A percentile compares a stretch with the other conserved stretches of the same genome.
Conservation (phyloP, 1,139 yeast species). For the Geotrichum carabidarum region DNA sequence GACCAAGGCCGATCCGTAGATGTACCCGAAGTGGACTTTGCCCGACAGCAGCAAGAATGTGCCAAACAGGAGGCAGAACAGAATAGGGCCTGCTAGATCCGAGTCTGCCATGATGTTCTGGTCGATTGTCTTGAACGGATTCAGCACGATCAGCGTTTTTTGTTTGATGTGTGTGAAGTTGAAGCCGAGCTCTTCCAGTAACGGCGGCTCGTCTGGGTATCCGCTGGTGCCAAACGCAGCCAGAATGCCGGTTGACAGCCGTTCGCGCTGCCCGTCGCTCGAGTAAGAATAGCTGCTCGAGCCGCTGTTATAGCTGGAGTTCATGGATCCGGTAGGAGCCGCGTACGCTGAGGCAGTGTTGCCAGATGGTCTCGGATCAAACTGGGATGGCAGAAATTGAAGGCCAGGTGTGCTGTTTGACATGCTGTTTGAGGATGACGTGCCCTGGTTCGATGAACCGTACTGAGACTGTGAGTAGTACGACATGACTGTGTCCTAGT, state of each 20-base stretch:
- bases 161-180: conserved; percentile 81
- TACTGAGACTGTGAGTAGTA: conserved; percentile 14
- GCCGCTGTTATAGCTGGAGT: conserved; percentile 7
- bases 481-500: conserved; percentile 4
- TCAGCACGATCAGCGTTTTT: conserved; percentile 82
- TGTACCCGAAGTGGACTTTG: conserved; percentile 92
- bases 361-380: conserved; percentile 15
- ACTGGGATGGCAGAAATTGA: conserved; percentile 27
- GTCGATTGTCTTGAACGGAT: conserved; percentile 61
- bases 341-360: conserved; percentile 15
- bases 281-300: conserved; percentile 5
- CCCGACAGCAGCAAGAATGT: conserved; percentile 77
- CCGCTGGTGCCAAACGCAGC: conserved; percentile 95
- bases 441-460: neutral
- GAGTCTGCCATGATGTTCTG: conserved; percentile 83
- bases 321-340: conserved; percentile 9
- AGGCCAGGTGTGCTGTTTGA: conserved; percentile 17
- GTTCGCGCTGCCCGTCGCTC: conserved; percentile 37
- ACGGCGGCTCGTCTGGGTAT: conserved; percentile 88
- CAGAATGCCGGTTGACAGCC: conserved; percentile 68
- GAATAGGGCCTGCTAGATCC: conserved; percentile 91
- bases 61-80: conserved; percentile 88
- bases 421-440: neutral
- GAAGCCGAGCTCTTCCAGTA: conserved; percentile 88
- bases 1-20: conserved; percentile 90